Evolutionary conservation across 768 basidiomycete genomes (phyloP).

Genomic region (Hydnomerulius pinastri): DNA sequence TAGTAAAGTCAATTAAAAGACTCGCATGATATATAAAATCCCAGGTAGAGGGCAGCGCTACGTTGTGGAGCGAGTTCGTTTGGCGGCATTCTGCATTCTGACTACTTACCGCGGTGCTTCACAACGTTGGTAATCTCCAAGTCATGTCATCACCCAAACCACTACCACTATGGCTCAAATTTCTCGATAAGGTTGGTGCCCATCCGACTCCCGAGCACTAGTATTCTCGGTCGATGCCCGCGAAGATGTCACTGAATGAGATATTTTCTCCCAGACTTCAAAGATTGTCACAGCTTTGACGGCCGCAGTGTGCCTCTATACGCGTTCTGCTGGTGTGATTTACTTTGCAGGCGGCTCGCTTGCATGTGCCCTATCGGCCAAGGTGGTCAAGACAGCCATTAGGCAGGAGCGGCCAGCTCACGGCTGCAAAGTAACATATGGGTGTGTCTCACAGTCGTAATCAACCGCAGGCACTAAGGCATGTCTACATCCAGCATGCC

Average conservation of each 20-base stretch:
- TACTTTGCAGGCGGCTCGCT: constrained; percentile 64
- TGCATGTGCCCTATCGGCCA: constrained; percentile 57
- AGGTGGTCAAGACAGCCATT: constrained; percentile 59
- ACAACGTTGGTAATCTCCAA: too few relatives aligned
- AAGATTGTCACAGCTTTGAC: constrained; percentile 54
- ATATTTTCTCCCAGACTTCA: constrained; percentile 50
- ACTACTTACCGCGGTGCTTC: too few relatives aligned
- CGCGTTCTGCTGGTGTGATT: constrained; percentile 59
- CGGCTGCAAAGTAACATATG: constrained; percentile 58
- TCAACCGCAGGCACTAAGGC: background rate
- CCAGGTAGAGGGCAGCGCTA: too few relatives aligned
- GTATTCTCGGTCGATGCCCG: background rate
- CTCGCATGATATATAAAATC: too few relatives aligned
- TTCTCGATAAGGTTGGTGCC: constrained; percentile 34
- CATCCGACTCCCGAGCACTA: too few relatives aligned
- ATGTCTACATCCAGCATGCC: constrained; percentile 61
- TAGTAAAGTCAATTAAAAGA: too few relatives aligned
- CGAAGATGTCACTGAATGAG: background rate
- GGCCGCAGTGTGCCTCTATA: constrained; percentile 52
- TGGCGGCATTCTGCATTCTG: too few relatives aligned
- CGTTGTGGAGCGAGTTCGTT: too few relatives aligned
- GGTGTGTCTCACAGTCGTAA: constrained; percentile 44
- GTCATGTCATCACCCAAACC: background rate
- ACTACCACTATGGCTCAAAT: constrained; percentile 26
- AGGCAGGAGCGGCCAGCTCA: constrained; percentile 63